A percentile compares a stretch with the other conserved stretches of the same genome.
phyloP scores from a whole-genome alignment of 345 rosid genomes.

The Passiflora organensis region DNA sequence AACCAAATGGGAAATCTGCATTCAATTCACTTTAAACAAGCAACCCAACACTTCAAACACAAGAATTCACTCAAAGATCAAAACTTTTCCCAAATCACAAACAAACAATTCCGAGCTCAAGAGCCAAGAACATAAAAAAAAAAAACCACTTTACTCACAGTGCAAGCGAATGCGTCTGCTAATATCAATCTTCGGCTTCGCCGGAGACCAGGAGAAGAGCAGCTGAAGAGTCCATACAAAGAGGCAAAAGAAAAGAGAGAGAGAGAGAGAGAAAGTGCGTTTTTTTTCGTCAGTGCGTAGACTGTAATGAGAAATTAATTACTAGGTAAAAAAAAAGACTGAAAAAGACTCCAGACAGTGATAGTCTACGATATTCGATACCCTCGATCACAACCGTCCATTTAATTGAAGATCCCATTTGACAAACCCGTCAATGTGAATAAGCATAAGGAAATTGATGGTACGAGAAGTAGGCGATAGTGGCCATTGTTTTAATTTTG shows the following conservation, averaged over 20 bases:
- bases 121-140: background rate
- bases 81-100: constrained; percentile 10
- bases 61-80: constrained; percentile 11
- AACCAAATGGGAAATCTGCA: constrained; percentile 11
- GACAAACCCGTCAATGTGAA: no score
- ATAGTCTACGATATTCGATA: background rate
- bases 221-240: constrained; percentile 35
- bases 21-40: constrained; percentile 20
- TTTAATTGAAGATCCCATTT: background rate
- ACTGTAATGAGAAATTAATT: constrained; percentile 13
- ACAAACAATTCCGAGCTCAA: background rate
- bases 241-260: constrained; percentile 19
- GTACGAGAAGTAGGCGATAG: constrained; percentile 3
- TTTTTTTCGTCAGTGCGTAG: constrained; percentile 2
- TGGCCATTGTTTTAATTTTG: no score
- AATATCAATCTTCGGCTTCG: constrained; percentile 18
- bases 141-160: constrained; percentile 32
- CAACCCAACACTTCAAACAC: constrained; percentile 7
- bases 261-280: constrained; percentile 6
- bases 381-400: constrained; percentile 11
- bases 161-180: constrained; percentile 11
- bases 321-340: constrained; percentile 10
- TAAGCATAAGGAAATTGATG: background rate
- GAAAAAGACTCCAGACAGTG: background rate
- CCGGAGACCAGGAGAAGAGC: constrained; percentile 32